Base-by-base conservation (phyloP, 192 early-diverging fungal genomes). In the Coemansia sp. region DNA sequence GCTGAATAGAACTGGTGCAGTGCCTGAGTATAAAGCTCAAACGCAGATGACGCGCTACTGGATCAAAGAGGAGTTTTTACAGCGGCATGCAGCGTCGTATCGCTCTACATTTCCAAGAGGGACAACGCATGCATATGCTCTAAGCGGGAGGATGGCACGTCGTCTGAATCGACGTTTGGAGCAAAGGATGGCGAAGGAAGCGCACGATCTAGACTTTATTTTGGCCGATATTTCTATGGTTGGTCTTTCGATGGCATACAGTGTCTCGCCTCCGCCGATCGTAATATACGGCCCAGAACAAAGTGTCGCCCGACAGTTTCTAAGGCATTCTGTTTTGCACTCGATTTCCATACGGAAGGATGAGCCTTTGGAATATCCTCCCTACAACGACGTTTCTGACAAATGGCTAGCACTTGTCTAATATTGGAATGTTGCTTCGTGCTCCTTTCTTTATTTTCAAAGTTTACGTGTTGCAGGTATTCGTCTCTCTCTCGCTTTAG, bases 261-360 rank as follows among this genome's bases (percentile, higher is more conserved):
- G 72, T 36, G 14, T 79, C 20, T 67, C 77, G 35, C 77, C 77
- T 14, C 72, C 77, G 12, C 68, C 63, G n/a, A n/a, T 74, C 12
- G 45, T 45, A 20, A 39, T 41, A 15, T 53, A 66, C 43, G 39
- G 33, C 11, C 62, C 48, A 26, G 52, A 66, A 43, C 38, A 20
- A 55, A 26, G 20, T 2, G 48, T 41, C 5, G 23, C 39, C 4
- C 4, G 0, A 34, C 77, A 73, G 60, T 64, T 52, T 53, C 36
- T 78, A 15, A 38, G 59, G 16, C 16, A 52, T 5, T 78, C 77
- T 45, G 64, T 55, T 1, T 38, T 73, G 14, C 34, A 64, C 14
- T 60, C 64, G 18, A 63, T 71, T 41, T 62, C 45, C 20, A 12
- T 73, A 43, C 55, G 71, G 14, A 35, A 35, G 10, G 77, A 79